These are phyloP conservation scores for Serendipita sp. DNA, from an alignment of 768 basidiomycete species.

Conservation along the genomic window DNA sequence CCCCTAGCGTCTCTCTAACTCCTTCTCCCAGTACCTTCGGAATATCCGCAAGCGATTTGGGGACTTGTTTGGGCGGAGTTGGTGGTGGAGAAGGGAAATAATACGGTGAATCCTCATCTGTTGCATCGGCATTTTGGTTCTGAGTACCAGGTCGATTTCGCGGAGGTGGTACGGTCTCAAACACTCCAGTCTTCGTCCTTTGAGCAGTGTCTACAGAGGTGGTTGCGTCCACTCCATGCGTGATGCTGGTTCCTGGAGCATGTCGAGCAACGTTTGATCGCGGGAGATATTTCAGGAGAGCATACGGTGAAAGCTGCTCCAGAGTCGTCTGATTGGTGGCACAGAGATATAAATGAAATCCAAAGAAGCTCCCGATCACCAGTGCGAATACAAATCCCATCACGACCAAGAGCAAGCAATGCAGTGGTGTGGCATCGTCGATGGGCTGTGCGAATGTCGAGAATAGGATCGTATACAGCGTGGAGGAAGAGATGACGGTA, in stretches of 20 bases:
- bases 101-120: constrained; percentile 13
- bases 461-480: constrained; percentile 48
- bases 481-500: constrained; percentile 32
- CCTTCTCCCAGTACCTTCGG: neutral
- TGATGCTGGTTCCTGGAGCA: constrained; percentile 1
- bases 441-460: constrained; percentile 29
- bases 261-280: constrained; percentile 14
- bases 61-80: neutral
- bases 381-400: constrained; percentile 41
- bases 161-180: neutral
- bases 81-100: constrained; percentile 11
- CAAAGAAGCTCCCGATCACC: constrained; percentile 57
- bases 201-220: constrained; percentile 25
- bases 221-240: neutral
- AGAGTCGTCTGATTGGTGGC: constrained; percentile 75
- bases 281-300: constrained; percentile 55
- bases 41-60: neutral
- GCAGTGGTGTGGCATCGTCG: constrained; percentile 51
- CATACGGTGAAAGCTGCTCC: constrained; percentile 58
- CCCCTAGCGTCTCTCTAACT: neutral
- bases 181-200: neutral
- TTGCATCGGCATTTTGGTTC: constrained; percentile 13
- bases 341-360: constrained; percentile 62
- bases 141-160: constrained; percentile 2
- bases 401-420: constrained; percentile 50